Percentiles rank a stretch among this genome's conserved stretches.
Evolutionary conservation across 148 eudicot species (phyloP).

Genomic region (Pouteria glomerata): DNA sequence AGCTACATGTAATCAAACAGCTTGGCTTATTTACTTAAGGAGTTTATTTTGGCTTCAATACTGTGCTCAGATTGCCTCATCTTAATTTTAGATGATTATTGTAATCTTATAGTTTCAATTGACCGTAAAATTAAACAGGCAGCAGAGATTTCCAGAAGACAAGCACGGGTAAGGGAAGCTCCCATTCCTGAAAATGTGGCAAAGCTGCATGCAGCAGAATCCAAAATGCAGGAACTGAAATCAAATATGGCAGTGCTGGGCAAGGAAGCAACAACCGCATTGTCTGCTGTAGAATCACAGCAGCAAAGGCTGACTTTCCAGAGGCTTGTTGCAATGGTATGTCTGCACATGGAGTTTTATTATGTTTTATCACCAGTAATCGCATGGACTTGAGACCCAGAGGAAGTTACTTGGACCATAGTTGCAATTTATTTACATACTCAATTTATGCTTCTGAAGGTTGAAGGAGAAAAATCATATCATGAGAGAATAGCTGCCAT

Average conservation of each 20-base stretch:
- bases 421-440: neutral
- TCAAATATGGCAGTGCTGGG: conserved; percentile 97
- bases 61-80: neutral
- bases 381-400: neutral
- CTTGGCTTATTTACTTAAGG: neutral
- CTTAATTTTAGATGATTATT: neutral
- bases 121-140: conserved; percentile 65
- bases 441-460: conserved; percentile 21
- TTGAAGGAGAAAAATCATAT: conserved; percentile 50
- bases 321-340: conserved; percentile 90
- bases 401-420: no score
- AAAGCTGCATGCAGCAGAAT: conserved; percentile 85
- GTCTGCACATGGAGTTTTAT: neutral
- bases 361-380: neutral
- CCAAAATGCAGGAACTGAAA: conserved; percentile 84
- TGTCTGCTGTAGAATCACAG: conserved; percentile 93
- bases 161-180: conserved; percentile 87
- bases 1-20: conserved; percentile 59
- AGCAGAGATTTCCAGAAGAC: conserved; percentile 78
- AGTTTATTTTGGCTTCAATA: no score
- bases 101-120: conserved; percentile 14
- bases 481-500: conserved; percentile 58
- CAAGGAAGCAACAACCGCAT: conserved; percentile 90
- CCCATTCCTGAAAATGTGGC: conserved; percentile 82
- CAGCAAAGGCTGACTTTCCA: conserved; percentile 93